Base-by-base conservation (phyloP, 495 filamentous ascomycete species). In the Oidiodendron maius region DNA sequence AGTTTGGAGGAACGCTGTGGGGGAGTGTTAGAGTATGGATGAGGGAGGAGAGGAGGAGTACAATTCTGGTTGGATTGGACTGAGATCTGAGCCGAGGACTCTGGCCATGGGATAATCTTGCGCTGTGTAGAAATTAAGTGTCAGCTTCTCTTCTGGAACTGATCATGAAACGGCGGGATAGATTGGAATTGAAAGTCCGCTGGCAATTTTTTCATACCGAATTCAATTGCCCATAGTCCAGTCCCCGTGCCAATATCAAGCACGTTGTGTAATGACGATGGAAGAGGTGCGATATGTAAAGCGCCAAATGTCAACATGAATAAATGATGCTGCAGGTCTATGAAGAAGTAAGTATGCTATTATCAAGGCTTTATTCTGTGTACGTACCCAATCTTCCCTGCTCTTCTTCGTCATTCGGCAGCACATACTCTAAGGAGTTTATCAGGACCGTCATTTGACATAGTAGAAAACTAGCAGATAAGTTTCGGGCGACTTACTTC, bases 221-320 rank as follows among this genome's bases (percentile, higher is more conserved):
- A 32, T 64, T 60, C 80, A 72, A 81, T 13, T 64, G 66, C 81
- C 79, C 79, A 85, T 16, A 59, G 48, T 2, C 56, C 56, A 9
- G 56, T 59, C 10, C 56, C 56, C 4, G 56, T 59, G 24, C 48
- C 56, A n/a, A 59, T 17, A 36, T 59, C 56, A 10, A 59, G 40
- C 13, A 55, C 52, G 18, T 53, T 53, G 4, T 53, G 51, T 10
- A 51, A 3, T 10, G 42, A 20, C 4, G 48, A 23, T 16, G 11
- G 10, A 1, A 58, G 4, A 10, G 51, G 51, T n/a, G 51, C 51
- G 22, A 53, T 36, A 44, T 53, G 44, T 18, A 53, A 30, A 3
- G 38, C 44, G 20, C 36, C 38, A 4, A 53, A 25, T 12, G 44
- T 17, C 15, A 53, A n/a, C 11, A 37, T 10, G 23, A 43, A 48